Evolutionary conservation across 345 rosid genomes (phyloP).

Genomic region (Triadica sebifera): DNA sequence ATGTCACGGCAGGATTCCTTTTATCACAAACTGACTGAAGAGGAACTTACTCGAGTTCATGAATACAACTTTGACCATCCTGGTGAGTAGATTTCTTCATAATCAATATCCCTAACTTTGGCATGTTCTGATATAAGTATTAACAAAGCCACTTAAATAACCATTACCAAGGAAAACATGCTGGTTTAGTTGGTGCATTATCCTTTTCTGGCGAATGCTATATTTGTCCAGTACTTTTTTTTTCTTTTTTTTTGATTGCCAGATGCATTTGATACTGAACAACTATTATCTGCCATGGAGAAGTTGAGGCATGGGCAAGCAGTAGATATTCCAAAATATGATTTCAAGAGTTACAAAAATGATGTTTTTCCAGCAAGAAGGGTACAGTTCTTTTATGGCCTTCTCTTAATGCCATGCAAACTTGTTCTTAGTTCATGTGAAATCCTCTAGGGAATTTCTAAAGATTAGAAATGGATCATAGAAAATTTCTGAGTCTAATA

Average conservation of each 20-base stretch:
- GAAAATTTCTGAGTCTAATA: neutral
- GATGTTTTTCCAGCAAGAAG: slow-evolving; percentile 33
- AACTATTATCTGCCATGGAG: slow-evolving; percentile 72
- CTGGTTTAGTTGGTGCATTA: neutral
- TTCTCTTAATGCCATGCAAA: neutral
- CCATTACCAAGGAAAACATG: neutral
- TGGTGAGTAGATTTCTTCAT: slow-evolving; percentile 57
- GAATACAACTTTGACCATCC: slow-evolving; percentile 99
- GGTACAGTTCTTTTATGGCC: slow-evolving; percentile 19
- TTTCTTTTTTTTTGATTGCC: slow-evolving; percentile 21
- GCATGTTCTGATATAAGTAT: neutral
- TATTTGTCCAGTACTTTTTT: neutral
- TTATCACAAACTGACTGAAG: slow-evolving; percentile 84
- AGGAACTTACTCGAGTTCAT: slow-evolving; percentile 79
- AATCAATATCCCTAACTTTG: neutral
- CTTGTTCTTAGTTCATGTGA: neutral
- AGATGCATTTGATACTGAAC: slow-evolving; percentile 96
- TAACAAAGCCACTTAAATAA: neutral
- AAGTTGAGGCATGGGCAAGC: slow-evolving; percentile 83
- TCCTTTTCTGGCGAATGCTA: neutral
- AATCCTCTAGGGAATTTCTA: neutral
- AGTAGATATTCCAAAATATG: slow-evolving; percentile 91
- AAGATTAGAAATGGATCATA: neutral
- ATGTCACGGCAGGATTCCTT: slow-evolving; percentile 90
- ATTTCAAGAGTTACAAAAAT: slow-evolving; percentile 71